Percentiles rank a stretch among this genome's conserved stretches.
Conservation (phyloP, 192 early-diverging fungal genomes). For the Dissophora ornata region DNA sequence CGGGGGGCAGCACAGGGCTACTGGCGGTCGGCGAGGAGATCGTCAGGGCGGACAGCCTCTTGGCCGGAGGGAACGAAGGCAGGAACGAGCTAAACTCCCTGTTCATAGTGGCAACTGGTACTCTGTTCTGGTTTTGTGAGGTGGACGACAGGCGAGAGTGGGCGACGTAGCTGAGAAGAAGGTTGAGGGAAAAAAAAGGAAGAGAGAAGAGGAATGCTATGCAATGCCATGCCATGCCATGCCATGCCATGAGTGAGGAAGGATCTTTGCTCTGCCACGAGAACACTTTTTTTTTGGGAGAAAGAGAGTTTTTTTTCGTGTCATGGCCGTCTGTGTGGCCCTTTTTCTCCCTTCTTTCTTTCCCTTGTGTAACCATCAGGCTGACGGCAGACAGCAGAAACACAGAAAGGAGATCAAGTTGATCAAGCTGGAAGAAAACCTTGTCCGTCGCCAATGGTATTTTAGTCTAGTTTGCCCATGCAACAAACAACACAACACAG, state of each 20-base stretch:
- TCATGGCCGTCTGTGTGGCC: too few relatives aligned
- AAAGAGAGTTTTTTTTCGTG: slow-evolving; percentile 2
- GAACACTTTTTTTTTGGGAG: not conserved
- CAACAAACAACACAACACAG: too few relatives aligned
- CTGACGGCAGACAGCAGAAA: too few relatives aligned
- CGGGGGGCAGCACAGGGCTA: slow-evolving; percentile 40
- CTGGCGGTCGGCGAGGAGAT: slow-evolving; percentile 32
- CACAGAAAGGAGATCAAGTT: too few relatives aligned
- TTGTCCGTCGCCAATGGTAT: too few relatives aligned
- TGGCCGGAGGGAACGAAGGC: slow-evolving; percentile 50
- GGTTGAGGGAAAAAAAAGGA: slow-evolving; percentile 1
- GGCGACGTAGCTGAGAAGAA: not conserved
- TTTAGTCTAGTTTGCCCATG: too few relatives aligned
- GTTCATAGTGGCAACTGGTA: slow-evolving; percentile 18
- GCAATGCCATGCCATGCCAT: not conserved
- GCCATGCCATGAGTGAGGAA: slow-evolving; percentile 9
- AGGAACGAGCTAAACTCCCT: slow-evolving; percentile 47
- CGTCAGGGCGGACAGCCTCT: slow-evolving; percentile 43
- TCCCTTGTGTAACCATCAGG: slow-evolving; percentile 5
- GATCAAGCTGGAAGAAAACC: too few relatives aligned
- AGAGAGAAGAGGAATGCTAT: not conserved
- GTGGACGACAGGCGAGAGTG: not conserved
- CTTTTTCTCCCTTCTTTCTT: not conserved
- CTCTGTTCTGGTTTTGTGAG: not conserved
- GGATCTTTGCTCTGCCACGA: slow-evolving; percentile 14